Evolutionary conservation across 208 protist genomes (phyloP), one percentile per base, ranked within the genome.

Genomic region (Leishmania turanica): DNA sequence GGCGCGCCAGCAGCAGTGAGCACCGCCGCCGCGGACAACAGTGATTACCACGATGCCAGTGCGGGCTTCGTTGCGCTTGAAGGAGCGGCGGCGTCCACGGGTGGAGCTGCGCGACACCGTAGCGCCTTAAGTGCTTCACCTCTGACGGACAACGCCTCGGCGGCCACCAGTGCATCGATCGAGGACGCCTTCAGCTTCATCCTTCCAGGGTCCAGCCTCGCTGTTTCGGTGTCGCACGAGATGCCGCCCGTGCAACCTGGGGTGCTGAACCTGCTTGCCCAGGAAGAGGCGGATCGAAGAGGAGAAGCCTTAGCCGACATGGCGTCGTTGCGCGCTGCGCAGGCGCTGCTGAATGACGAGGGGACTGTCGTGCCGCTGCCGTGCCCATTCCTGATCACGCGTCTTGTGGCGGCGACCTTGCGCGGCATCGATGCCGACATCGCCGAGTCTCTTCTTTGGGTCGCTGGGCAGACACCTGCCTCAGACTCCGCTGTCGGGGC

Each of bases 371-470:
- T 91, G 27, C 84, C 86, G n/a, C 76, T 90, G 17, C 88, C 84
- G 1, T 71, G 60, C 34, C 79, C 83, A 19, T 91, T 89, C 75
- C 51, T 97, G 54, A 65, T 96, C 45, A 97, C 91, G 24, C 90
- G 88, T 34, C 89, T 95, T 31, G 87, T 96, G 68, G 90, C 91
- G 34, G 86, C 86, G 9, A 82, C 78, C 49, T 49, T 90, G 78
- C 87, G 82, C 15, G 80, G 83, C 78, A 84, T 87, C 31, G 79
- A 86, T 42, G 53, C 76, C 19, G 79, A 83, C 62, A 77, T 77
- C 3, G 79, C 85, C 15, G 79, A 84, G 49, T 82, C 81, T 49
- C 82, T 88, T 60, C 78, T 90, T 40, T 60, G 82, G 65, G 79
- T 87, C 21, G 80, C 85, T 17, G 80, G 79, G 24, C 31, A 60